Evolutionary conservation across 2,329 filamentous ascomycete genomes (phyloP), one percentile per base, ranked within the genome.

Genomic region (Sclerotinia minor): DNA sequence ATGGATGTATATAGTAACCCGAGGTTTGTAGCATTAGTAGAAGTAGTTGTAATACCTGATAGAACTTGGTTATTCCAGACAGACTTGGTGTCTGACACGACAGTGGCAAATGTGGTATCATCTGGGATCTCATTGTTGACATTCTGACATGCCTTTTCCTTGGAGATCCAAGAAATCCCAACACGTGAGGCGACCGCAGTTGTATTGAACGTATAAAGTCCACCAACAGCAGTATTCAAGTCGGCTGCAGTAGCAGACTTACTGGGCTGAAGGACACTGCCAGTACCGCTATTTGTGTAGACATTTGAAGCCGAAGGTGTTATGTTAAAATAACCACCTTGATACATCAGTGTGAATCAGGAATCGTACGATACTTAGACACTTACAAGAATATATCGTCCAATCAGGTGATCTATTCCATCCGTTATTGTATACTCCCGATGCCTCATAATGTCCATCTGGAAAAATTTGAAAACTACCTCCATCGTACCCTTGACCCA

Each of bases 1-100:
- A 92, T 75, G 0, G 87, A 88, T 0, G 86, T 85, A 78, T 92
- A 92, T 3, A 92, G 79, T 44, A 90, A 79, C 59, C 82, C 79
- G 7, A 90, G 78, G 59, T 85, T 87, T 0, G 81, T 83, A 11
- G 77, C 74, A 73, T 89, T 82, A 17, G 81, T 84, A 58, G 85
- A 84, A 0, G 82, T 84, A 0, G 88, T 88, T 0, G 84, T 85
- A 47, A 92, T 81, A 61, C 63, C 65, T 21, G 68, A 66, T 17
- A 69, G 29, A 7, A 69, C 67, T 59, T 69, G 24, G 7, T 49
- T 29, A 13, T 70, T 69, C 64, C 68, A 69, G 2, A 47, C 21
- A 11, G 38, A 45, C 29, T 69, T 67, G 2, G 67, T 65, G n/a
- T 57, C 55, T 2, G 64, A 75, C 60, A 78, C 73, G 0, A 79